These are phyloP conservation scores for Rutstroemia sp. DNA, from an alignment of 2,329 filamentous ascomycete genomes.

Conservation along the genomic window DNA sequence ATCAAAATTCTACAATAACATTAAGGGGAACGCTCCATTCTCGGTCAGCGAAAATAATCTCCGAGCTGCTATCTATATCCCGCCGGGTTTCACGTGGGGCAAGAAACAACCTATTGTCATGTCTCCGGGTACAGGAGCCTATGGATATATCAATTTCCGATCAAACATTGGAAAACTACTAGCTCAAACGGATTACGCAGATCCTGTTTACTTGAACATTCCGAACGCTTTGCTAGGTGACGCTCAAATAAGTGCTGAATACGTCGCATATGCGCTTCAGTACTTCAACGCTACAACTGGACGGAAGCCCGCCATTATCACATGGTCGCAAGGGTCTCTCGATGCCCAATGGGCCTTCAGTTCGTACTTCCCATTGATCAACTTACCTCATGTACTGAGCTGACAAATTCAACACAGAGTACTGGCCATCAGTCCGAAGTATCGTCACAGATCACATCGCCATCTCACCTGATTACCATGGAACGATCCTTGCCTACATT, in stretches of 20 bases:
- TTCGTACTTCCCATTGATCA: not conserved
- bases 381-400: not conserved
- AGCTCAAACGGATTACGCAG: constrained; percentile 33
- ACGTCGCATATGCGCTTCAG: constrained; percentile 50
- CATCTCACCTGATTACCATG: constrained; percentile 46
- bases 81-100: constrained; percentile 40
- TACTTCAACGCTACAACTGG: constrained; percentile 38
- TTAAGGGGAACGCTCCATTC: constrained; percentile 39
- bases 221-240: constrained; percentile 40
- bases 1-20: constrained; percentile 19
- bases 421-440: constrained; percentile 43
- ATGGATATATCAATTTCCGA: constrained; percentile 32
- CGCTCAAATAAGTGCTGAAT: constrained; percentile 45
- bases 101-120: constrained; percentile 41
- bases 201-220: constrained; percentile 50
- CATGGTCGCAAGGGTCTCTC: constrained; percentile 49
- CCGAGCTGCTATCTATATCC: constrained; percentile 45
- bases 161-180: constrained; percentile 43
- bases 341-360: constrained; percentile 48
- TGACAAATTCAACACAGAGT: constrained; percentile 28
- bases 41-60: constrained; percentile 38
- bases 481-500: constrained; percentile 33
- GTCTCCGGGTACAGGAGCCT: constrained; percentile 44
- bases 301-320: constrained; percentile 38
- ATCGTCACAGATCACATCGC: constrained; percentile 43